Evolutionary conservation across 2,329 filamentous ascomycete genomes (phyloP).

Genomic region (Chaetothyriales sp.): DNA sequence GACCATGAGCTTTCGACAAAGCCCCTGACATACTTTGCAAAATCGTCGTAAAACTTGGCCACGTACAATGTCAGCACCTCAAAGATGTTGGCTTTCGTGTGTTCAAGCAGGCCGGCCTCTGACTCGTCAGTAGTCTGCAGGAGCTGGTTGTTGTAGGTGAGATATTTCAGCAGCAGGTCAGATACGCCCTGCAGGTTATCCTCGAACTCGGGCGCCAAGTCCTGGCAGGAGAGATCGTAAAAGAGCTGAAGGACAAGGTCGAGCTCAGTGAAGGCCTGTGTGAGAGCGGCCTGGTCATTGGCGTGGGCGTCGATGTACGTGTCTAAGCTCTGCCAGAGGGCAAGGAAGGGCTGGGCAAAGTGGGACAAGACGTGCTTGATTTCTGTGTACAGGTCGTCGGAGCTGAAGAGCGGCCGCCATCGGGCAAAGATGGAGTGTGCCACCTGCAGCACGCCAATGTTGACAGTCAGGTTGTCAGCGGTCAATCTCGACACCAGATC

Average conservation of each 20-base stretch:
- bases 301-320: slow-evolving; percentile 56
- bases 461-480: slow-evolving; percentile 64
- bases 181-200: slow-evolving; percentile 69
- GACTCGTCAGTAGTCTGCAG: slow-evolving; percentile 78
- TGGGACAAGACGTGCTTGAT: slow-evolving; percentile 87
- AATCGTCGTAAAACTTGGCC: slow-evolving; percentile 90
- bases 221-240: slow-evolving; percentile 94
- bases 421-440: slow-evolving; percentile 96
- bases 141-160: slow-evolving; percentile 74
- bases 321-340: slow-evolving; percentile 44
- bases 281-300: slow-evolving; percentile 59
- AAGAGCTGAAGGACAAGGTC: slow-evolving; percentile 84
- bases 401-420: slow-evolving; percentile 88
- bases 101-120: slow-evolving; percentile 72
- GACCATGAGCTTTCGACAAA: slow-evolving; percentile 90
- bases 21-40: slow-evolving; percentile 61
- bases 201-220: slow-evolving; percentile 88
- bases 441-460: slow-evolving; percentile 89
- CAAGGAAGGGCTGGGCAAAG: slow-evolving; percentile 73
- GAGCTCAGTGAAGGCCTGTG: slow-evolving; percentile 69
- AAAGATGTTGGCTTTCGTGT: slow-evolving; percentile 85
- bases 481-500: slow-evolving; percentile 84
- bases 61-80: slow-evolving; percentile 80
- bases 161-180: slow-evolving; percentile 75
- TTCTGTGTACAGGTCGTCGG: slow-evolving; percentile 82